These are phyloP conservation scores for Candida vaughaniae DNA, from an alignment of 805 yeast species.

Conservation along the genomic window DNA sequence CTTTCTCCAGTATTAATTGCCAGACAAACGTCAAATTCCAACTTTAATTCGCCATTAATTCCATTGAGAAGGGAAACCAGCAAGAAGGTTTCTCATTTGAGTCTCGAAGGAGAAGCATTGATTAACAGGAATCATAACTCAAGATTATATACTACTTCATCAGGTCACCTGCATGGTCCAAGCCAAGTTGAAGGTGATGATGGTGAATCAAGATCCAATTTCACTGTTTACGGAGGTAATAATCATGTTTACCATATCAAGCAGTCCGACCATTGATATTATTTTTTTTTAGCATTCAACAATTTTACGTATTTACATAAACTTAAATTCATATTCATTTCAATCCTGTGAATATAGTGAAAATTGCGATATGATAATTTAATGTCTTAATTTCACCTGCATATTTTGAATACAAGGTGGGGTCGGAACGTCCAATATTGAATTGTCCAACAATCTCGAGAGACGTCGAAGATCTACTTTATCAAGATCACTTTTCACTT, in stretches of 20 bases:
- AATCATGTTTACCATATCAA: constrained; percentile 15
- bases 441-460: too few species aligned
- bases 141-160: constrained; percentile 11
- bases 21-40: constrained; percentile 8
- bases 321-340: too few species aligned
- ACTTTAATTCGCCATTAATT: constrained; percentile 12
- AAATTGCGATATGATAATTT: too few species aligned
- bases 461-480: too few species aligned
- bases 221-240: constrained; percentile 13
- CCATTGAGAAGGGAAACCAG: constrained; percentile 7
- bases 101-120: constrained; percentile 13
- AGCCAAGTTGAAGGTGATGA: constrained; percentile 1
- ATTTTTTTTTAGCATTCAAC: neutral
- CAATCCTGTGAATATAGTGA: too few species aligned
- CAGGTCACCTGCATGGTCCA: neutral
- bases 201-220: neutral
- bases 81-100: constrained; percentile 7
- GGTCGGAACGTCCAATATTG: too few species aligned
- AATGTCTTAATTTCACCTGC: too few species aligned
- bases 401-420: too few species aligned
- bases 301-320: too few species aligned
- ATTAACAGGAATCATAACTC: constrained; percentile 13
- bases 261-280: constrained; percentile 3
- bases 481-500: too few species aligned
- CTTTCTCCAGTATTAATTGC: constrained; percentile 41